Evolutionary conservation across 2,329 filamentous ascomycete species (phyloP), one percentile per base, ranked within the genome.

Genomic region (Alternaria arborescens): DNA sequence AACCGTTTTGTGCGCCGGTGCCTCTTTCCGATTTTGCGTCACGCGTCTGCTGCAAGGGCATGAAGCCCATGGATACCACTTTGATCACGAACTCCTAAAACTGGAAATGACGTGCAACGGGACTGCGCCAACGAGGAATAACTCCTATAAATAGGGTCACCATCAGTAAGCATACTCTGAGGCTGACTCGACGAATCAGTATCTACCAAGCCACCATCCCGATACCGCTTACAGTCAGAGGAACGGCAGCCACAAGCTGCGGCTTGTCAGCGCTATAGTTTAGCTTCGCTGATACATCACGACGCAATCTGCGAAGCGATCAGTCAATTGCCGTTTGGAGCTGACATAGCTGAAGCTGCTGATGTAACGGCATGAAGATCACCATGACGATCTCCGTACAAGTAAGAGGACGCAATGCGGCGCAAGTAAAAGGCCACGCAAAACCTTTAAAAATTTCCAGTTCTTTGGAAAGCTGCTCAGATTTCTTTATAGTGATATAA

Each of bases 261-360:
- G 11, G 61, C 59, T 7, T 61, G 58, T 34, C 50, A 64, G 6
- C 69, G 65, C 46, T 70, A 69, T 47, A 58, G 58, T 47, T 24
- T 55, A 24, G 46, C 14, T 48, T 5, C 36, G 46, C 46, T 48
- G 46, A 48, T 48, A 36, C 30, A 48, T 36, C 30, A 48, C 18
- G 30, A 34, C 18, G 46, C 18, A 18, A 48, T 36, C 16, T 8
- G 46, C 18, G 46, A 34, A 48, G 18, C 20, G 14, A 36, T 36
- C 46, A 48, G 55, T 30, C 43, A 43, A 62, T 14, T 62, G 62
- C 38, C 24, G 30, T 48, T 48, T 36, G 30, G n/a, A 36, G 30
- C 30, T 36, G 30, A 20, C 8, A 20, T 16, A 36, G 30, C 46
- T 48, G 46, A 48, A 48, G 46, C 30, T 48, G 46, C 30, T 48